phyloP scores from a whole-genome alignment of 2,329 filamentous ascomycete genomes.

The Diaporthe sp. region DNA sequence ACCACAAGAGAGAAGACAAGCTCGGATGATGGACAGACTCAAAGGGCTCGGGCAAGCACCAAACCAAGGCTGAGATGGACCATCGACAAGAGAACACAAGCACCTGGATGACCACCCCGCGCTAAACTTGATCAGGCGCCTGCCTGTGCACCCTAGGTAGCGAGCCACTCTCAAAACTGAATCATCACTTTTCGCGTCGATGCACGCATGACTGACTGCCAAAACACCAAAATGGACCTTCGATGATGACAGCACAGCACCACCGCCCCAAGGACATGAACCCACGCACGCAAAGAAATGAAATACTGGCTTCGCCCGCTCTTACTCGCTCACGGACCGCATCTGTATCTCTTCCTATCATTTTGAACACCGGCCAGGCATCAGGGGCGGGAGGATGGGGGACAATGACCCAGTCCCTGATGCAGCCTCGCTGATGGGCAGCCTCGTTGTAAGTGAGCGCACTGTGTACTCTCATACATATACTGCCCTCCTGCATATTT shows the following conservation, averaged over 20 bases:
- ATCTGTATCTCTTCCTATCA: neutral
- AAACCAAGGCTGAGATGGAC: neutral
- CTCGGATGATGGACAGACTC: neutral
- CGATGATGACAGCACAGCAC: slow-evolving; percentile 9
- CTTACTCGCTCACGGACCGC: neutral
- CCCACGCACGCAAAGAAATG: neutral
- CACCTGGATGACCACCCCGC: neutral
- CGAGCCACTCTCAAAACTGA: slow-evolving; percentile 10
- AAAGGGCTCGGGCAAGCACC: neutral
- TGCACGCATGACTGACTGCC: neutral
- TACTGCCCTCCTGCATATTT: too few relatives aligned
- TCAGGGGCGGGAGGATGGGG: slow-evolving; percentile 17
- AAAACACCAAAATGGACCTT: neutral
- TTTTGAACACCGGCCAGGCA: neutral
- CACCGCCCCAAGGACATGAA: neutral
- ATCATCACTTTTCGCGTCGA: slow-evolving; percentile 3
- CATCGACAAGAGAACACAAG: neutral
- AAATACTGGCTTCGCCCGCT: neutral
- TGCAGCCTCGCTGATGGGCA: slow-evolving; percentile 31
- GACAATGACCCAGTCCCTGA: slow-evolving; percentile 23
- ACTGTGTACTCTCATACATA: neutral
- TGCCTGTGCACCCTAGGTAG: neutral
- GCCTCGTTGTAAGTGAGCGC: slow-evolving; percentile 27
- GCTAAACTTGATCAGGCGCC: slow-evolving; percentile 22
- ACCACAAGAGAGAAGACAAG: neutral